Evolutionary conservation across 345 rosid genomes (phyloP), one percentile per base, ranked within the genome.

Genomic region (Bretschneidera sinensis): DNA sequence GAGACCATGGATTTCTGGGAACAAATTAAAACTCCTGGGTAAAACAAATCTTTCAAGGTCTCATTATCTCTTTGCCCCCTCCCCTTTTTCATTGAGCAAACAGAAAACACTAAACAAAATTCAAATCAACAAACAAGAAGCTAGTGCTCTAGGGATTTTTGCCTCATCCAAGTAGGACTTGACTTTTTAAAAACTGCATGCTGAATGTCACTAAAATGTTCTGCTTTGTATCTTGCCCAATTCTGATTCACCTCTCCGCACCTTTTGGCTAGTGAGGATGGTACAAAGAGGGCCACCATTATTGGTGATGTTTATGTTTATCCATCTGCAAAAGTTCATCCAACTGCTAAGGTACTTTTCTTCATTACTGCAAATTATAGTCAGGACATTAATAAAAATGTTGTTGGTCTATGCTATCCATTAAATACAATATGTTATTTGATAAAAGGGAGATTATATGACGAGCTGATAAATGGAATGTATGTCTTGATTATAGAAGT

Each of bases 11-110:
- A 92, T 71, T 89, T 89, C 81, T 92, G 96, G 96, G 98, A 92
- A 75, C 98, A 92, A 75, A 83, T 92, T 24, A 92, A 92, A 71
- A 83, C 98, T 68, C 96, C 98, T 4, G 98, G 98, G 98, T 91
- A 71, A 73, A 79, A 31, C 18, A 21, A 47, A n/a, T n/a, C n/a
- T n/a, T 33, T 21, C n/a, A 18, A 24, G n/a, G 11, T 47, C 4
- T 55, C 56, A 18, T 25, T 43, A n/a, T n/a, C n/a, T n/a, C n/a
- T n/a, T n/a, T 34, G 4, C 60, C 35, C 35, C 9, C 9, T 28
- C 4, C 20, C 4, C 43, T 13, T 43, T 31, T 56, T 19, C 17
- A 17, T 0, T 3, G 17, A n/a, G n/a, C n/a, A n/a, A n/a, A n/a
- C 22, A n/a, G n/a, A 51, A 67, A 62, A 39, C 68, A 28, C 20